phyloP scores from a whole-genome alignment of 1,139 yeast genomes.

The Hansenula sp. region DNA sequence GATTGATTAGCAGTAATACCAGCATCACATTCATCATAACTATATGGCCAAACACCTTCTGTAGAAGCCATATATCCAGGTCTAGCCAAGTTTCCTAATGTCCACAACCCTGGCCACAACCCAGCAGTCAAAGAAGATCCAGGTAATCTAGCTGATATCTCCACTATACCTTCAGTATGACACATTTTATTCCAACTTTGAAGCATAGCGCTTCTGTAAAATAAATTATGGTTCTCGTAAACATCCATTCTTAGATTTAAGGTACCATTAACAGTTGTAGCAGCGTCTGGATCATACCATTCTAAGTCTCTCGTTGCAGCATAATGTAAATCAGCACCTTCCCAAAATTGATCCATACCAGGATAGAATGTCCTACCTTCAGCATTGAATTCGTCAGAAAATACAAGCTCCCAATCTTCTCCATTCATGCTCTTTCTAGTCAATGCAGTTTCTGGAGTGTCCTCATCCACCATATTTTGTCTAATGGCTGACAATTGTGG shows the following conservation, averaged over 20 bases:
- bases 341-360: constrained; percentile 61
- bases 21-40: constrained; percentile 57
- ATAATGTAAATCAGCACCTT: constrained; percentile 52
- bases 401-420: constrained; percentile 45
- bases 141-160: constrained; percentile 49
- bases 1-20: constrained; percentile 66
- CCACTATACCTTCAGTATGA: constrained; percentile 52
- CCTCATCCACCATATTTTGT: constrained; percentile 47
- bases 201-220: constrained; percentile 57
- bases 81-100: constrained; percentile 59
- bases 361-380: constrained; percentile 60
- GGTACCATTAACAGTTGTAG: constrained; percentile 47
- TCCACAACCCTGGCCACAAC: constrained; percentile 64
- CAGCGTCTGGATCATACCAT: constrained; percentile 67
- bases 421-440: constrained; percentile 40
- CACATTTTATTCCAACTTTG: constrained; percentile 61
- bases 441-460: constrained; percentile 43
- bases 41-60: constrained; percentile 64
- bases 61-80: constrained; percentile 61
- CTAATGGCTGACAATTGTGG: constrained; percentile 49
- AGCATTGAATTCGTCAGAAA: constrained; percentile 56
- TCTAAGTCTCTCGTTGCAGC: constrained; percentile 60
- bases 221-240: constrained; percentile 48
- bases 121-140: constrained; percentile 52
- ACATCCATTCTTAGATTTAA: constrained; percentile 50